Base-by-base conservation (phyloP, 306 rosid genomes). In the Lablab purpureus region DNA sequence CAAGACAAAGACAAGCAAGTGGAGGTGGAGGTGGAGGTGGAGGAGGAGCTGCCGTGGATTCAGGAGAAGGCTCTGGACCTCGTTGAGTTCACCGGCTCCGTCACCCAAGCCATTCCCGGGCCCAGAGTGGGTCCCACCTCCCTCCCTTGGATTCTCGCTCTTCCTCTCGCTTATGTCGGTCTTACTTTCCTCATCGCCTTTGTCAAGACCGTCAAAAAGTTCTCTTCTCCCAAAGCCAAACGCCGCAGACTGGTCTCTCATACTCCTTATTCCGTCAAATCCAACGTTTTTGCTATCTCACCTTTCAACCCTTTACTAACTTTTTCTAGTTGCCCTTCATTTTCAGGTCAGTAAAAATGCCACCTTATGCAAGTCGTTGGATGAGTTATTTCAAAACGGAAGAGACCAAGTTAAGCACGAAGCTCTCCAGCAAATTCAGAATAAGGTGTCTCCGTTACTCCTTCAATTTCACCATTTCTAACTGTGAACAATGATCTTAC, bases 51-150 rank as follows among this genome's bases (percentile, higher is more conserved):
- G 13, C 97, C 99, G 0, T 92, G 99, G 99, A 88, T 92, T 87
- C 97, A 92, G 83, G 99, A 94, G 60, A 92, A 94, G 86, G 97
- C 99, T 47, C 59, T 92, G 79, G 99, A 94, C 90, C 56, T 94
- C 0, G 97, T 94, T 34, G 99, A 94, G 80, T 94, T 92, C 90
- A 89, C 99, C 0, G 99, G 99, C 32, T 88, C 99, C 0, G 97
- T 92, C 19, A 88, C 99, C 10, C 99, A 90, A 71, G 92, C 97
- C 18, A 75, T 94, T 85, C 97, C 97, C 12, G 99, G 99, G 0
- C 99, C 99, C 2, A 80, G 97, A 82, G 99, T 94, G 30, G 97
- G 99, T 25, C 71, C 89, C 79, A 94, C 90, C 73, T 86, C 95
- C 2, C 85, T 94, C 47, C 99, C 97, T 62, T 94, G 97, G 99